Conservation (phyloP, 2,329 filamentous ascomycete species). For the Stachybotrys chlorohalonatus region DNA sequence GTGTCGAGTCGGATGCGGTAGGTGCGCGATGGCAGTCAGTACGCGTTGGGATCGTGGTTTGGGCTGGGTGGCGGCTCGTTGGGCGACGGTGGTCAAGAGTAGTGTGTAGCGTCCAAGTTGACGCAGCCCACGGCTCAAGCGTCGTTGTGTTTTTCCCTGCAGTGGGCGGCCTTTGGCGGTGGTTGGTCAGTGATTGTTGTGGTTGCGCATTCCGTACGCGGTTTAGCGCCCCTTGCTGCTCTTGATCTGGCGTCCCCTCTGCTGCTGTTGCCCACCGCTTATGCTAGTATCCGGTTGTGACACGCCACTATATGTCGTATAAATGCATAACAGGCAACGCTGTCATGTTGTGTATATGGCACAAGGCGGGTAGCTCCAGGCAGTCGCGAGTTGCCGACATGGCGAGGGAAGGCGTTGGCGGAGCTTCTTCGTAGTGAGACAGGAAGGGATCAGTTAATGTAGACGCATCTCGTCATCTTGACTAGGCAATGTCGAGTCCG, state of each 20-base stretch:
- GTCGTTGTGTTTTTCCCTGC: constrained; percentile 1
- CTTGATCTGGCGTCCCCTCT: neutral
- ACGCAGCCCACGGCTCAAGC: neutral
- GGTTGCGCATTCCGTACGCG: neutral
- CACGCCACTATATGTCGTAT: neutral
- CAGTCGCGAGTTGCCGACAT: neutral
- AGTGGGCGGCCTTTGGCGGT: neutral
- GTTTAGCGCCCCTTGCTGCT: neutral
- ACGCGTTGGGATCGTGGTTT: neutral
- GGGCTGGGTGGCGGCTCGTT: neutral
- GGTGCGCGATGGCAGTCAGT: neutral
- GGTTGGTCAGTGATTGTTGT: constrained; percentile 1
- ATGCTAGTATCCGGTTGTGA: neutral
- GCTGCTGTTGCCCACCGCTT: neutral
- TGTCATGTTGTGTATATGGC: neutral
- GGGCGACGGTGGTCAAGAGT: neutral
- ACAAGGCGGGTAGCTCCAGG: neutral
- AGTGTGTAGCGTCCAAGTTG: neutral
- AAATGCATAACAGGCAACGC: neutral
- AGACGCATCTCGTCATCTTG: too few species aligned
- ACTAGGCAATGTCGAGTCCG: too few species aligned
- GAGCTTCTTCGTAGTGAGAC: too few species aligned
- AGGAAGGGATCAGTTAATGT: too few species aligned
- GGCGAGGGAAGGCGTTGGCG: neutral
- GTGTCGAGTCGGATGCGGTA: neutral